These are phyloP conservation scores for Echites panduratus DNA, from an alignment of 257 asterid genomes.

Conservation along the genomic window DNA sequence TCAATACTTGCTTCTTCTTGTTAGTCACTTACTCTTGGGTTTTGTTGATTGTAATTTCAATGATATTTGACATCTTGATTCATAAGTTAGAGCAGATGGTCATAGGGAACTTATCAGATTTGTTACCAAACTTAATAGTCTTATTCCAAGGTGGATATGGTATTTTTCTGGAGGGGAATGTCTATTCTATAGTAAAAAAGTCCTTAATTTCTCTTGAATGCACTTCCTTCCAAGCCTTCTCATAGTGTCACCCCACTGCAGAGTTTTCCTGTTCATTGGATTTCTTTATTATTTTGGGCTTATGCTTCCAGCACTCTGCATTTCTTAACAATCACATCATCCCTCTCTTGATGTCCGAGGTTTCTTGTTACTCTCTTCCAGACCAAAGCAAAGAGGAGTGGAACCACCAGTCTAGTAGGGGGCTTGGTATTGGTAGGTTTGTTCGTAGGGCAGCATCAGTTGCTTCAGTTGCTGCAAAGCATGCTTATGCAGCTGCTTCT, in stretches of 20 bases:
- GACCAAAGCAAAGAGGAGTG: conserved; percentile 83
- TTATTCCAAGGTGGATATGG: background rate
- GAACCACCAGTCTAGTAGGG: conserved; percentile 51
- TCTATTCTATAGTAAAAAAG: no score
- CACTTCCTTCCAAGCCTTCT: background rate
- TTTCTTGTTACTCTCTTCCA: conserved; percentile 21
- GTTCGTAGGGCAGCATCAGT: conserved; percentile 86
- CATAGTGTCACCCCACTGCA: background rate
- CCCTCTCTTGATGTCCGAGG: background rate
- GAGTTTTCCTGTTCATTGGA: background rate
- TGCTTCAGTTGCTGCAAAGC: conserved; percentile 92
- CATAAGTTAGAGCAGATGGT: no score
- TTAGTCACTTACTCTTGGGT: background rate
- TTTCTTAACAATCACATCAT: background rate
- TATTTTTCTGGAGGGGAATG: background rate
- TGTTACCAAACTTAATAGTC: background rate
- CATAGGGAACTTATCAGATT: no score
- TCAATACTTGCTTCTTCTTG: background rate
- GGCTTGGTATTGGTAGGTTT: conserved; percentile 56
- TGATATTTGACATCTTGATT: no score
- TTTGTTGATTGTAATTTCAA: no score
- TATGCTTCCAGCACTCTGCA: background rate
- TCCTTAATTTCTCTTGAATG: background rate
- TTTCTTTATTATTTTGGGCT: background rate
- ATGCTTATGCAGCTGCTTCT: conserved; percentile 94